Evolutionary conservation across 331 rosid species (phyloP), one percentile per base, ranked within the genome.

Genomic region (Quercus tomentella): DNA sequence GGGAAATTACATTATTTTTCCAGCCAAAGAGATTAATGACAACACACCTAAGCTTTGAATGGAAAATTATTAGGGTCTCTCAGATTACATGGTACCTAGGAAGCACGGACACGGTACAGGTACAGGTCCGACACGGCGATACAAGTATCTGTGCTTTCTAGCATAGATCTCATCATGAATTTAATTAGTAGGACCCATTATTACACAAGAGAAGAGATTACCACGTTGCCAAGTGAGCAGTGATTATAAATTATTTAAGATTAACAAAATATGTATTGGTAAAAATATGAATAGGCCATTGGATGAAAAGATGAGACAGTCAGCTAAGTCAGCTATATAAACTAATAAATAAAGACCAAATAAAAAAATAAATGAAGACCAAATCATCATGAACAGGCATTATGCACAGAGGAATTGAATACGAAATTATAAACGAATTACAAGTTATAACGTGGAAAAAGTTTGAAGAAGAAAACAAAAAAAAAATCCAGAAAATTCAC

Each of bases 351-450:
- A 65, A 30, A 65, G 7, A n/a, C 30, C 17, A 16, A 5, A 5
- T 30, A 15, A 16, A 62, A 30, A 58, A 41, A 41, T 41, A 41
- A 8, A 65, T 3, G 30, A 17, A 65, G 7, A 21, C 33, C 20
- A 73, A 77, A 72, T 61, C 49, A 25, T 57, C 37, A 70, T 84
- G 43, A 68, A 30, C 49, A 76, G 63, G 49, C 75, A 73, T 67
- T 9, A 31, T 31, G 61, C 71, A 33, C 77, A 31, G 7, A 1
- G 49, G 49, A 41, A 41, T 41, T 41, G 49, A 41, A 41, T 41
- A 41, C 12, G 49, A 41, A 41, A 41, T 41, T 41, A 41, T 0
- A 49, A 49, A 49, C 55, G 18, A 49, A 49, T 49, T 49, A 41
- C 49, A 41, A 41, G 55, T 49, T 51, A 30, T 49, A 22, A 67